Evolutionary conservation across 805 yeast genomes (phyloP).

Genomic region (Jamesozyma jinghongensis): DNA sequence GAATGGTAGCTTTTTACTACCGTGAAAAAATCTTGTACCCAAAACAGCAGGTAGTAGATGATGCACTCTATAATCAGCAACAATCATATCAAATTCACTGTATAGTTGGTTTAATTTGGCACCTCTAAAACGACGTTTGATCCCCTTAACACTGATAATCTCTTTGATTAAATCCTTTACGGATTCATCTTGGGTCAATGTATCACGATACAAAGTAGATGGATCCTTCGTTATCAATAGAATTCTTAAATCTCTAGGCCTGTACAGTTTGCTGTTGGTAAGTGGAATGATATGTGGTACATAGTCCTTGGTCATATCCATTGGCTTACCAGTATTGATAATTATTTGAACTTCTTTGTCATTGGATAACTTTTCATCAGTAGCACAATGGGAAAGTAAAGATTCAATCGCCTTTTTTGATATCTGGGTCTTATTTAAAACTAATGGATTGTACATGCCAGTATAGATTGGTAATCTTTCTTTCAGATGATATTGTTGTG

Average conservation of each 20-base stretch:
- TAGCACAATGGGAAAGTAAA: constrained; percentile 23
- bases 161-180: constrained; percentile 57
- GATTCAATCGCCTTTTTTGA: constrained; percentile 19
- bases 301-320: constrained; percentile 38
- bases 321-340: constrained; percentile 37
- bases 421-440: constrained; percentile 8
- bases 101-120: constrained; percentile 40
- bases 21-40: constrained; percentile 53
- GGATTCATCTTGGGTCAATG: constrained; percentile 40
- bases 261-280: constrained; percentile 39
- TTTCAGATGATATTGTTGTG: background rate
- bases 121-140: constrained; percentile 39
- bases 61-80: constrained; percentile 63
- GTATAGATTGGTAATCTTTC: background rate
- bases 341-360: constrained; percentile 32
- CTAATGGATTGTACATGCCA: constrained; percentile 7
- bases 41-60: constrained; percentile 49
- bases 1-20: constrained; percentile 57
- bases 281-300: constrained; percentile 55
- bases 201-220: constrained; percentile 43
- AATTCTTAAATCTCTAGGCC: constrained; percentile 41
- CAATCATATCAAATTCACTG: constrained; percentile 55
- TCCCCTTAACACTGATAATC: constrained; percentile 49
- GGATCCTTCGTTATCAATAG: constrained; percentile 70
- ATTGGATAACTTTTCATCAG: constrained; percentile 20